These are phyloP conservation scores for Coemansia sp. DNA, from an alignment of 192 early-diverging fungal genomes.

Conservation along the genomic window DNA sequence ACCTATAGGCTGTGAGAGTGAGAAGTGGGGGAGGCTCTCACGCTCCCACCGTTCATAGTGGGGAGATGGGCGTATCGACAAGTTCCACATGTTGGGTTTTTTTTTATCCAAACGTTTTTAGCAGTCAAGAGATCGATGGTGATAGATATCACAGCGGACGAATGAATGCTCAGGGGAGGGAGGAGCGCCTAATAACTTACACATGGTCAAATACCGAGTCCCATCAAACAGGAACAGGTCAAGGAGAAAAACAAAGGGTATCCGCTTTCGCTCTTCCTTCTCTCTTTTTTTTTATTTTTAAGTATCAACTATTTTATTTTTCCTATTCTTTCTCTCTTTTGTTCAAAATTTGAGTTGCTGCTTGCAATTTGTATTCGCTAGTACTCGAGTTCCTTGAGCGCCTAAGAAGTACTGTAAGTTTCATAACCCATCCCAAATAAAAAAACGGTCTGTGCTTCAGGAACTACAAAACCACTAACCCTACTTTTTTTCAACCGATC, in stretches of 20 bases:
- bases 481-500: neutral
- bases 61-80: conserved; percentile 24
- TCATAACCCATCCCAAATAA: neutral
- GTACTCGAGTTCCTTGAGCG: neutral
- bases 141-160: neutral
- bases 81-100: conserved; percentile 43
- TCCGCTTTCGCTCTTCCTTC: neutral
- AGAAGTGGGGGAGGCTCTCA: neutral
- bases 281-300: neutral
- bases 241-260: neutral
- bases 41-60: neutral
- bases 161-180: neutral
- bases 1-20: neutral
- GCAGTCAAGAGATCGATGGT: conserved; percentile 5
- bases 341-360: neutral
- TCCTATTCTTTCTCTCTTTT: neutral
- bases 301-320: neutral
- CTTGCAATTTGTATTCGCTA: conserved; percentile 5
- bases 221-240: neutral
- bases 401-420: neutral
- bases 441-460: neutral
- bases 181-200: neutral
- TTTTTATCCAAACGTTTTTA: neutral
- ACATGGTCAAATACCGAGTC: neutral
- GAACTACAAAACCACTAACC: neutral